Evolutionary conservation across 2,329 filamentous ascomycete species (phyloP).

Genomic region (Aspergillus jensenii): DNA sequence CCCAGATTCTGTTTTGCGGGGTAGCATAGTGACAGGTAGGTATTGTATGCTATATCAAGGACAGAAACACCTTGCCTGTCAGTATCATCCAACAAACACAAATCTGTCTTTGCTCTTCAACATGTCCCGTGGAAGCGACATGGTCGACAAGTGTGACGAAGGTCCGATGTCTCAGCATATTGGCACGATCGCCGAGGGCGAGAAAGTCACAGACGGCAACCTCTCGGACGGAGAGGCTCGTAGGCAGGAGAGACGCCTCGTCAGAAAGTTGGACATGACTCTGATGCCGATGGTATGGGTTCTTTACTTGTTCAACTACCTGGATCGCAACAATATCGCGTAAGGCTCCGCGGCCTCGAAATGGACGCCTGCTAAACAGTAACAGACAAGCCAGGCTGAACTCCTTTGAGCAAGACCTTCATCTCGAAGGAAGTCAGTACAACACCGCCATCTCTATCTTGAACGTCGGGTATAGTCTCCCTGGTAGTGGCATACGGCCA

Average conservation of each 20-base stretch:
- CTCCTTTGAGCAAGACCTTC: not conserved
- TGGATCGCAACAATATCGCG: constrained; percentile 7
- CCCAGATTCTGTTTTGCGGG: no score
- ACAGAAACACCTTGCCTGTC: no score
- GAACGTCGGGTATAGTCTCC: not conserved
- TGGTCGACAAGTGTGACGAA: no score
- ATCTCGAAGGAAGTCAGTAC: not conserved
- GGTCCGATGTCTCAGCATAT: not conserved
- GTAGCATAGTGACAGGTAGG: no score
- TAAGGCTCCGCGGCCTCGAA: not conserved
- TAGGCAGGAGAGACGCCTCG: not conserved
- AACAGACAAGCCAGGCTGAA: not conserved
- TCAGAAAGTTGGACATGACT: constrained; percentile 3
- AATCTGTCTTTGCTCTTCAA: no score
- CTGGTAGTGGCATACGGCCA: no score
- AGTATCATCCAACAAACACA: no score
- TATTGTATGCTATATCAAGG: no score
- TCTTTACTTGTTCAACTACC: constrained; percentile 6
- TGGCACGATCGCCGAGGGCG: not conserved
- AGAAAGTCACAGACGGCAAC: not conserved
- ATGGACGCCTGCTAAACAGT: no score
- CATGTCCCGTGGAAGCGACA: no score
- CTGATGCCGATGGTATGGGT: constrained; percentile 1
- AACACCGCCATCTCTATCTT: constrained; percentile 3
- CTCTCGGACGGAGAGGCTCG: not conserved